phyloP scores from a whole-genome alignment of 1,284 basidiomycete genomes.

The Boletus mariae region DNA sequence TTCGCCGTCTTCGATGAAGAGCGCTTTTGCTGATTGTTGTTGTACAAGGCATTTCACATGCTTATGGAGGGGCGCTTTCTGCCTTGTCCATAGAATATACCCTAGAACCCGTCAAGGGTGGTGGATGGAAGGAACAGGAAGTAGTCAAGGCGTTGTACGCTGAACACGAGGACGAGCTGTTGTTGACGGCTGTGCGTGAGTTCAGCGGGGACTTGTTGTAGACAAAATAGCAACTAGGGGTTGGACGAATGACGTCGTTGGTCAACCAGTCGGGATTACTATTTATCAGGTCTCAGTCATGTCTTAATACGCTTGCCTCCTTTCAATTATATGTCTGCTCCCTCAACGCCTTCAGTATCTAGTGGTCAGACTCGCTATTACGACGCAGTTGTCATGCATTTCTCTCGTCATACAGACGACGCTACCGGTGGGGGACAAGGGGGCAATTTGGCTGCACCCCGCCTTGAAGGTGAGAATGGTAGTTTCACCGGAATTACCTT shows the following conservation, averaged over 20 bases:
- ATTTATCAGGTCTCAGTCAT: constrained; percentile 20
- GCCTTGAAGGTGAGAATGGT: constrained; percentile 4
- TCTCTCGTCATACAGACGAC: not conserved
- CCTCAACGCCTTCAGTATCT: constrained; percentile 15
- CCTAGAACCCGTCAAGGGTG: constrained; percentile 49
- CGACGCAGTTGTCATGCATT: constrained; percentile 27
- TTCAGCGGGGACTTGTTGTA: constrained; percentile 24
- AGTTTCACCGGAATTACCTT: not conserved
- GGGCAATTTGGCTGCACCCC: not conserved
- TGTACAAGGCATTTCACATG: constrained; percentile 77
- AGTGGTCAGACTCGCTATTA: constrained; percentile 26
- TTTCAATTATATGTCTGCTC: constrained; percentile 17
- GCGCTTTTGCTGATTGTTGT: constrained; percentile 2
- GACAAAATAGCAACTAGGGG: constrained; percentile 11
- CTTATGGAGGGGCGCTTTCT: constrained; percentile 88
- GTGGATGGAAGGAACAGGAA: constrained; percentile 71
- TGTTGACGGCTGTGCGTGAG: constrained; percentile 26
- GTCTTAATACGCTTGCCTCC: not conserved
- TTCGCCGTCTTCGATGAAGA: not conserved
- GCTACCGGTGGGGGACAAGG: not conserved
- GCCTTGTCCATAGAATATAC: constrained; percentile 84
- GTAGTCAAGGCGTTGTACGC: constrained; percentile 75
- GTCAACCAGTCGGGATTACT: constrained; percentile 11
- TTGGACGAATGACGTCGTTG: constrained; percentile 21
- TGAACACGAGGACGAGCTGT: constrained; percentile 51